Conservation (phyloP, 1,139 yeast species). For the Magnusiomyces magnusii region DNA sequence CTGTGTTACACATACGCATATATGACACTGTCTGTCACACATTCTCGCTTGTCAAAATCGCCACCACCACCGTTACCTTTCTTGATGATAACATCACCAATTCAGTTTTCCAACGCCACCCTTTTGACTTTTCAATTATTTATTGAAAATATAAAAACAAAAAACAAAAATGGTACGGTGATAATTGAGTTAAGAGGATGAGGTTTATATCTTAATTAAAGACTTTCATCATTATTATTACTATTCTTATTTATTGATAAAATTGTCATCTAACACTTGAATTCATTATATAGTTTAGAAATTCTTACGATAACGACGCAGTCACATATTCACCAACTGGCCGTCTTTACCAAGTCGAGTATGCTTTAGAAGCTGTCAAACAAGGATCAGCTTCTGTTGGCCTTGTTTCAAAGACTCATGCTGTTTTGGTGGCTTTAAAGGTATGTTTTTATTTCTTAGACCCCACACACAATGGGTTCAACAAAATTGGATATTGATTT, state of each 20-base stretch:
- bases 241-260: no score
- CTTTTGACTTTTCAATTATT: background rate
- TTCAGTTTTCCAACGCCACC: background rate
- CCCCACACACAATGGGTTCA: background rate
- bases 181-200: background rate
- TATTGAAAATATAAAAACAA: background rate
- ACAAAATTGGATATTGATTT: background rate
- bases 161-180: conserved; percentile 1
- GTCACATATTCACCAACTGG: conserved; percentile 98
- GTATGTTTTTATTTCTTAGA: conserved; percentile 19
- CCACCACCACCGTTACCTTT: conserved; percentile 5
- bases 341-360: conserved; percentile 87
- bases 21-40: background rate
- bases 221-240: no score
- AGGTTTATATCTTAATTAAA: no score
- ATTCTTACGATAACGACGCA: conserved; percentile 96
- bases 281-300: conserved; percentile 57
- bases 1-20: background rate
- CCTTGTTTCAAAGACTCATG: conserved; percentile 73
- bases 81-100: background rate
- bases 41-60: background rate
- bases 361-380: conserved; percentile 94
- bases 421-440: conserved; percentile 86
- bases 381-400: conserved; percentile 99
- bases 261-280: no score